Evolutionary conservation across 2,329 filamentous ascomycete species (phyloP).

Genomic region (Fusarium nelsonii): DNA sequence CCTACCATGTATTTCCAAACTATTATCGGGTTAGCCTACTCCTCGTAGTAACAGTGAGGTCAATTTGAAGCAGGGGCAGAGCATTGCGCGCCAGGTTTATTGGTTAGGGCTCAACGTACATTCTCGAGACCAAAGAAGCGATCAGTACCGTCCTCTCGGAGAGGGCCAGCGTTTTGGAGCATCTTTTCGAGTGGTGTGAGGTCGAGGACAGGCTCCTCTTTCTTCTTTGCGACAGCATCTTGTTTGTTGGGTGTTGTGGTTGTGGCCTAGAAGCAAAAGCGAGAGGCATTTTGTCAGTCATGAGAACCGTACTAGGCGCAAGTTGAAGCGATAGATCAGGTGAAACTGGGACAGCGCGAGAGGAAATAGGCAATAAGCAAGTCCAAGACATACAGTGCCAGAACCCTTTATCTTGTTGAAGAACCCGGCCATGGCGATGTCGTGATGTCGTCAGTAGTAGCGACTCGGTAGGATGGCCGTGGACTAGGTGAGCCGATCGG

Average conservation of each 20-base stretch:
- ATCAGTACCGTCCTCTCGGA: slow-evolving; percentile 90
- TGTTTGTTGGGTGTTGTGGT: slow-evolving; percentile 57
- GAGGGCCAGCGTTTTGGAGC: slow-evolving; percentile 82
- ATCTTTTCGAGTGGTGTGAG: slow-evolving; percentile 77
- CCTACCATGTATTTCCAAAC: slow-evolving; percentile 98
- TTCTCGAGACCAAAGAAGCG: slow-evolving; percentile 99
- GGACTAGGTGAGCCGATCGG: slow-evolving; percentile 41
- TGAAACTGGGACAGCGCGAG: slow-evolving; percentile 9
- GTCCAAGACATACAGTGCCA: slow-evolving; percentile 62
- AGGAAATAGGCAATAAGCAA: slow-evolving; percentile 9
- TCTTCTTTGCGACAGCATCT: slow-evolving; percentile 65
- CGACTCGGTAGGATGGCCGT: slow-evolving; percentile 26
- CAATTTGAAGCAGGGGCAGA: neutral
- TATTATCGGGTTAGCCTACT: slow-evolving; percentile 60
- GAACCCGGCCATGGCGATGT: slow-evolving; percentile 65
- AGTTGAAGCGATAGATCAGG: slow-evolving; percentile 42
- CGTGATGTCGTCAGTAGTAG: slow-evolving; percentile 38
- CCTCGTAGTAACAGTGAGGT: slow-evolving; percentile 4
- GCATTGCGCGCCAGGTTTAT: slow-evolving; percentile 10
- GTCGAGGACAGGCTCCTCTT: slow-evolving; percentile 69
- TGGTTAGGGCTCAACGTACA: slow-evolving; percentile 67
- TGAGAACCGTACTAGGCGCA: slow-evolving; percentile 34
- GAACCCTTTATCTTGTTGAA: slow-evolving; percentile 70
- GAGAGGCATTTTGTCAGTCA: slow-evolving; percentile 52
- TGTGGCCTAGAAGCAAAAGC: slow-evolving; percentile 55